Evolutionary conservation across 108 stramenopile genomes (phyloP).

Genomic region (Mediolabrus comicus): DNA sequence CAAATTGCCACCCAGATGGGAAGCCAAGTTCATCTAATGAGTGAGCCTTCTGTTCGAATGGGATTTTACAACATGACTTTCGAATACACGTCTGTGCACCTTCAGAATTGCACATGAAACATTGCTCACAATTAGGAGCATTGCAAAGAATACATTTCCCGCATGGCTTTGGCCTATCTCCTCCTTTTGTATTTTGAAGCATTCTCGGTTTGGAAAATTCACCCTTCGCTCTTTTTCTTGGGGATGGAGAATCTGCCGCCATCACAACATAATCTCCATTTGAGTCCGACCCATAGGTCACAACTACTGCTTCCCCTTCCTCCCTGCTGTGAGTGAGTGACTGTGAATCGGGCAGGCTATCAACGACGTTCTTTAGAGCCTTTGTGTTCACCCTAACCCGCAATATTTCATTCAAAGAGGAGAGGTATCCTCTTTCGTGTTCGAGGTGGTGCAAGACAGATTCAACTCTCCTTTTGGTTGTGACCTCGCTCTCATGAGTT

Average conservation of each 20-base stretch:
- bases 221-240: background rate
- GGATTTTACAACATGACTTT: conserved; percentile 43
- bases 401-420: conserved; percentile 14
- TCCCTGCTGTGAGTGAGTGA: too few species aligned
- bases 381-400: conserved; percentile 10
- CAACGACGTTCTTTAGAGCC: background rate
- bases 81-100: background rate
- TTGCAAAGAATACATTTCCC: conserved; percentile 24
- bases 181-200: background rate
- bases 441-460: conserved; percentile 32
- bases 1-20: conserved; percentile 33
- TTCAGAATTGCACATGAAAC: conserved; percentile 11
- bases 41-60: conserved; percentile 30
- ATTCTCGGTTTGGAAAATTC: background rate
- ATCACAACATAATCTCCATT: conserved; percentile 4
- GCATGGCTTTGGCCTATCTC: background rate
- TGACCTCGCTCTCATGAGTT: background rate
- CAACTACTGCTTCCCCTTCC: background rate
- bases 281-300: conserved; percentile 1
- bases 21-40: conserved; percentile 26
- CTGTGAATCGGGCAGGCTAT: background rate
- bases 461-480: conserved; percentile 9
- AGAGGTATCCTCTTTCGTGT: conserved; percentile 20
- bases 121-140: conserved; percentile 31
- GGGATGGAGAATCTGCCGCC: background rate